A percentile compares a stretch with the other conserved stretches of the same genome.
Evolutionary conservation across 805 yeast genomes (phyloP).

Genomic region (Candida coleopterorum): DNA sequence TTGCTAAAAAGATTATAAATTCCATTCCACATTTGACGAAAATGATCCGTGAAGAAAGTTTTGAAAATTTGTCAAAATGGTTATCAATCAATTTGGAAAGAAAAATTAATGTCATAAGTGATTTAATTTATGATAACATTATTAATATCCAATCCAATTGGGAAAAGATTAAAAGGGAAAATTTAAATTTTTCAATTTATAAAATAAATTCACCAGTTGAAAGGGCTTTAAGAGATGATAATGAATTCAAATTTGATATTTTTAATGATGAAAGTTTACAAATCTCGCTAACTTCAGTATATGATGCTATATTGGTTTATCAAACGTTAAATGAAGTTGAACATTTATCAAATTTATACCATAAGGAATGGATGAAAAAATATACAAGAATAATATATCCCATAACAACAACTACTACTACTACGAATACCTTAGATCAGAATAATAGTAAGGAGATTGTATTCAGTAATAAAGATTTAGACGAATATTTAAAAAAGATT

Average conservation of each 20-base stretch:
- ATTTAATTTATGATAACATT: slow-evolving; percentile 49
- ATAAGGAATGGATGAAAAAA: slow-evolving; percentile 66
- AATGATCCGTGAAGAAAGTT: slow-evolving; percentile 70
- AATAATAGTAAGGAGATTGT: slow-evolving; percentile 6
- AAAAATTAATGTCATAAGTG: slow-evolving; percentile 57
- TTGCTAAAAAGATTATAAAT: slow-evolving; percentile 65
- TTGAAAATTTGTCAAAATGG: slow-evolving; percentile 61
- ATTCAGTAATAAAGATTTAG: slow-evolving; percentile 30
- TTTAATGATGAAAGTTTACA: slow-evolving; percentile 36
- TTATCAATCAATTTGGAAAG: slow-evolving; percentile 57
- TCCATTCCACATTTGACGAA: slow-evolving; percentile 74
- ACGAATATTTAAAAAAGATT: slow-evolving; percentile 54
- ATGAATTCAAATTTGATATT: slow-evolving; percentile 43
- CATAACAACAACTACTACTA: slow-evolving; percentile 40
- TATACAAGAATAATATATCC: slow-evolving; percentile 70
- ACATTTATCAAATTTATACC: slow-evolving; percentile 57
- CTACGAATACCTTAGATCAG: not conserved
- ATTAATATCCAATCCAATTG: slow-evolving; percentile 55
- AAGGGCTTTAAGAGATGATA: slow-evolving; percentile 62
- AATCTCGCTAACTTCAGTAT: slow-evolving; percentile 65
- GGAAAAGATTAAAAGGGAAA: slow-evolving; percentile 43
- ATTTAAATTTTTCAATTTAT: slow-evolving; percentile 43
- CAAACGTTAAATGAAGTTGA: slow-evolving; percentile 63
- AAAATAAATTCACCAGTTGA: slow-evolving; percentile 87
- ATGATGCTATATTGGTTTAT: slow-evolving; percentile 79